Conservation (phyloP, 2,329 filamentous ascomycete species). For the Aspergillus felis region DNA sequence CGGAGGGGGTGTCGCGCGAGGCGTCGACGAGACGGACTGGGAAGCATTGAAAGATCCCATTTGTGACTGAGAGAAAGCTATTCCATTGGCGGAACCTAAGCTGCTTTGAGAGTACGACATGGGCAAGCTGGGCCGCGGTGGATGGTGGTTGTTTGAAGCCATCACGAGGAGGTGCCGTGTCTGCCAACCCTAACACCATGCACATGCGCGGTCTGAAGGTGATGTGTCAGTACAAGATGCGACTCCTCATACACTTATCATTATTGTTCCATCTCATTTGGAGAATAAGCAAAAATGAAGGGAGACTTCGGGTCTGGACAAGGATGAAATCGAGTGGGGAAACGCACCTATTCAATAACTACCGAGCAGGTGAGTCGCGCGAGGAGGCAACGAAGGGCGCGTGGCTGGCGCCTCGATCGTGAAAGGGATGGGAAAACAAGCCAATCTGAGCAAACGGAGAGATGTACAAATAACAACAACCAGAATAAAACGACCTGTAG, state of each 20-base stretch:
- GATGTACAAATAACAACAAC: not conserved
- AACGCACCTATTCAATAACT: conserved; percentile 22
- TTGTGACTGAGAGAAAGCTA: conserved; percentile 37
- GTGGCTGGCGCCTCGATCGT: conserved; percentile 24
- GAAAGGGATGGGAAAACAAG: conserved; percentile 19
- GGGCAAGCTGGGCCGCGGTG: conserved; percentile 23
- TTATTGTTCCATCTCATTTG: not conserved
- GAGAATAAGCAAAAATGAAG: conserved; percentile 4
- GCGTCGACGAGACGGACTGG: conserved; percentile 44
- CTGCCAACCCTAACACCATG: conserved; percentile 6
- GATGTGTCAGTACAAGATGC: not conserved
- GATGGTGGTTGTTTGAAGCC: conserved; percentile 28
- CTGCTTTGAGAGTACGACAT: conserved; percentile 41
- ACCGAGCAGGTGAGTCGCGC: conserved; percentile 21
- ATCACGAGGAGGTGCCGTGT: conserved; percentile 16
- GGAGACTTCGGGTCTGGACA: conserved; percentile 11
- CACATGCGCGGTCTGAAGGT: conserved; percentile 4
- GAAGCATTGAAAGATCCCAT: conserved; percentile 42
- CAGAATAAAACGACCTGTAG: not conserved
- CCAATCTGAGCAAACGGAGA: conserved; percentile 3
- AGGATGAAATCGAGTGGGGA: conserved; percentile 16
- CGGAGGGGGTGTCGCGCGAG: conserved; percentile 43
- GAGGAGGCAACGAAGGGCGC: conserved; percentile 31
- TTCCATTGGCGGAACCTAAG: conserved; percentile 35
- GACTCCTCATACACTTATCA: not conserved